Conservation (phyloP, 2,329 filamentous ascomycete species). For the Pyricularia grisea region DNA sequence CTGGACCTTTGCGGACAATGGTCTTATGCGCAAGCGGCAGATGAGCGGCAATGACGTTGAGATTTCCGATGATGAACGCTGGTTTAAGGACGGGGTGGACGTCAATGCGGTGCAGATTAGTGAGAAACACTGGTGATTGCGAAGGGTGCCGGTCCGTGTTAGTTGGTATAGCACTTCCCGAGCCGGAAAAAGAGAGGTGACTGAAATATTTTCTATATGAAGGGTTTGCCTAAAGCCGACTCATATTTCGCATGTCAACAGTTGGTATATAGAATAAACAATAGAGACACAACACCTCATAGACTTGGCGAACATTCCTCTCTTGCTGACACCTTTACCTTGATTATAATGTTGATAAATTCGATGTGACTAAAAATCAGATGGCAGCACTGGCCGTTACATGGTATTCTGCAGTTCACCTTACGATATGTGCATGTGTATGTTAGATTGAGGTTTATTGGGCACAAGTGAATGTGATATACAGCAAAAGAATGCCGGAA, state of each 20-base stretch:
- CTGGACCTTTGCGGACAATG: conserved; percentile 65
- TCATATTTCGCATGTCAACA: no score
- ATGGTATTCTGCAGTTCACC: background rate
- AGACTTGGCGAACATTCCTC: no score
- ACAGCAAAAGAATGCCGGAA: background rate
- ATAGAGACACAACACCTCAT: no score
- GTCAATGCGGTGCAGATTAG: conserved; percentile 57
- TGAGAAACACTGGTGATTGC: conserved; percentile 55
- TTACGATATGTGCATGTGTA: background rate
- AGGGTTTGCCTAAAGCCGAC: no score
- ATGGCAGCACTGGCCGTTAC: no score
- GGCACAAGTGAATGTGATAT: background rate
- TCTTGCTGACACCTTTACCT: no score
- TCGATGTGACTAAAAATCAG: no score
- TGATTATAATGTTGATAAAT: no score
- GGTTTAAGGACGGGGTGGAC: conserved; percentile 62
- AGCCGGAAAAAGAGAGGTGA: no score
- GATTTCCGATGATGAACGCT: conserved; percentile 52
- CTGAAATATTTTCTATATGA: no score
- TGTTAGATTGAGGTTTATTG: background rate
- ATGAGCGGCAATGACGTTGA: conserved; percentile 69
- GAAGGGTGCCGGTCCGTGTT: background rate
- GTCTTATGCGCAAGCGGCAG: conserved; percentile 63
- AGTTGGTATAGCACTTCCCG: background rate
- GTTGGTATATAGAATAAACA: no score